phyloP scores from a whole-genome alignment of 306 rosid genomes.

The Pyrus bretschneideri region DNA sequence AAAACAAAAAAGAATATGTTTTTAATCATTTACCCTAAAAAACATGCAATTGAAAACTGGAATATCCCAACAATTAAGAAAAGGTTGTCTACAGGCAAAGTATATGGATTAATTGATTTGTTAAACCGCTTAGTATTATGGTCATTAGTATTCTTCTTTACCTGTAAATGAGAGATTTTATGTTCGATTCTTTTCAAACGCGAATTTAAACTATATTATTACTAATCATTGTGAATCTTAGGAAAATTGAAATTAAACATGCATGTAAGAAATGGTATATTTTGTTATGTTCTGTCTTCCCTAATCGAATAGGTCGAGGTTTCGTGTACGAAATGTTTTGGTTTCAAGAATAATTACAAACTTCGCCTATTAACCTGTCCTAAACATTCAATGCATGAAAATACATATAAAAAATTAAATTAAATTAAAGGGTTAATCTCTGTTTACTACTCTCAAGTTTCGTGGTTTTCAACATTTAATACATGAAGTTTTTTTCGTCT shows the following conservation, averaged over 20 bases:
- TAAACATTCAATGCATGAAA: neutral
- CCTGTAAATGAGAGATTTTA: too few species aligned
- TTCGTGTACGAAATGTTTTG: constrained; percentile 8
- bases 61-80: neutral
- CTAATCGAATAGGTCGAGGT: neutral
- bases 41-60: neutral
- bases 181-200: accelerated
- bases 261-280: neutral
- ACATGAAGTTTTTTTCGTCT: too few species aligned
- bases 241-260: neutral
- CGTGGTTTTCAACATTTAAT: too few species aligned
- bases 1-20: too few species aligned
- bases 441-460: too few species aligned
- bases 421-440: neutral
- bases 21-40: neutral
- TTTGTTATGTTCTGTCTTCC: neutral
- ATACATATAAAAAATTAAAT: neutral
- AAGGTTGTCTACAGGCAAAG: neutral
- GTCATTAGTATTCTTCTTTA: too few species aligned
- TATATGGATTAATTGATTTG: neutral
- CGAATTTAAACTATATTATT: too few species aligned
- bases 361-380: neutral
- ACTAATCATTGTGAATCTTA: accelerated
- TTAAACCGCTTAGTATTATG: too few species aligned
- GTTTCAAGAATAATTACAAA: neutral